Evolutionary conservation across 176 grass and related monocot genomes (phyloP), one percentile per base, ranked within the genome.

Genomic region (maize (Zea mays)): DNA sequence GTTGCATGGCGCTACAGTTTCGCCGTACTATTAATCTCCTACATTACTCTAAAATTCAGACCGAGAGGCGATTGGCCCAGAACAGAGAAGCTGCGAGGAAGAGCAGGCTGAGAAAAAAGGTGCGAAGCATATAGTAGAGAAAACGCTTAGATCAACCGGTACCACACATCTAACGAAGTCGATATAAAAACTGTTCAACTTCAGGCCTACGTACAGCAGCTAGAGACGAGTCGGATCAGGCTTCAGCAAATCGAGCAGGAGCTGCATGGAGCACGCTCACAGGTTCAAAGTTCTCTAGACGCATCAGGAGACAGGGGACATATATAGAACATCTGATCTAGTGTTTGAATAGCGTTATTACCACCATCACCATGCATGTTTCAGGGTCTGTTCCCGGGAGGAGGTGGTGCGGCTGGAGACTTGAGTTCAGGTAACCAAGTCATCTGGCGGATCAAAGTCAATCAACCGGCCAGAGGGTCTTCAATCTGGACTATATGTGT

Each of bases 1-100:
- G 27, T 80, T 84, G 46, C 65, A 70, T 72, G 77, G 20, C 5
- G 57, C 19, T 82, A 5, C n/a, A 51, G 62, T 80, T 86, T 43
- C 69, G 47, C 56, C 48, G 42, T 73, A 82, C 47, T 68, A 70
- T 87, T 70, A 50, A 58, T 58, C 19, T 57, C 75, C 43, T 62
- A 10, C 38, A 84, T 19, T 43, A 8, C 47, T 73, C 27, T 72
- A 65, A 76, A 80, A 72, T 38, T 76, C 69, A 99, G 96, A 93
- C 78, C 13, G 78, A 95, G 69, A 88, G 90, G 62, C 81, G 96
- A 45, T 89, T 99, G 69, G 96, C 92, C 63, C 96, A 99, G 61
- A 99, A 99, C 86, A 87, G 92, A 87, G 96, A 99, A 62, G 96
- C 96, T 88, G 96, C 96, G 45, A 92, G 87, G 85, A 99, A 99